These are phyloP conservation scores for Hemileccinum impolitum DNA, from an alignment of 768 basidiomycete genomes.

Conservation along the genomic window DNA sequence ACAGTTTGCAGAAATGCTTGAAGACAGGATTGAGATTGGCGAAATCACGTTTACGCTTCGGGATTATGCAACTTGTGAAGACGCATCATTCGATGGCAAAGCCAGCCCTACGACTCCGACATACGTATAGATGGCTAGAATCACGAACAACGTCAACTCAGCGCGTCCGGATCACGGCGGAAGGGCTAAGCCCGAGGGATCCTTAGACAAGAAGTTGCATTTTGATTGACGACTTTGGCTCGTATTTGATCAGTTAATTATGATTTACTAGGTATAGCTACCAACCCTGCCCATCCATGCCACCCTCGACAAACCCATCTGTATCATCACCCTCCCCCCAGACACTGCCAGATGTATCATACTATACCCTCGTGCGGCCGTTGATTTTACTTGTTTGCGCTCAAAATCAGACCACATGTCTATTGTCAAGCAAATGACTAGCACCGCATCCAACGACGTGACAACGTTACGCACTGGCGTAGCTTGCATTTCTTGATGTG, in stretches of 20 bases:
- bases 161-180: background rate
- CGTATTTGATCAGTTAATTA: background rate
- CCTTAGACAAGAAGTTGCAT: background rate
- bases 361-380: background rate
- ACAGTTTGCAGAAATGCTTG: constrained; percentile 8
- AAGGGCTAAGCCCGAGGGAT: background rate
- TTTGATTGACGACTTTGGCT: background rate
- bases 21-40: constrained; percentile 19
- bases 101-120: background rate
- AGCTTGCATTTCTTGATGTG: background rate
- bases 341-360: background rate
- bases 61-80: background rate
- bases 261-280: background rate
- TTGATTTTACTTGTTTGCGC: background rate
- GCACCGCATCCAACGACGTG: background rate
- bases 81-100: background rate
- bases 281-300: background rate
- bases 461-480: no score
- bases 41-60: constrained; percentile 21
- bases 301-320: constrained; percentile 1
- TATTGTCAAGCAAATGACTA: background rate
- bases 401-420: background rate
- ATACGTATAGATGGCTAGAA: background rate
- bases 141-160: background rate
- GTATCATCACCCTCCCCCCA: constrained; percentile 2